phyloP scores from a whole-genome alignment of 2,329 filamentous ascomycete genomes.

The Emergomyces orientalis region DNA sequence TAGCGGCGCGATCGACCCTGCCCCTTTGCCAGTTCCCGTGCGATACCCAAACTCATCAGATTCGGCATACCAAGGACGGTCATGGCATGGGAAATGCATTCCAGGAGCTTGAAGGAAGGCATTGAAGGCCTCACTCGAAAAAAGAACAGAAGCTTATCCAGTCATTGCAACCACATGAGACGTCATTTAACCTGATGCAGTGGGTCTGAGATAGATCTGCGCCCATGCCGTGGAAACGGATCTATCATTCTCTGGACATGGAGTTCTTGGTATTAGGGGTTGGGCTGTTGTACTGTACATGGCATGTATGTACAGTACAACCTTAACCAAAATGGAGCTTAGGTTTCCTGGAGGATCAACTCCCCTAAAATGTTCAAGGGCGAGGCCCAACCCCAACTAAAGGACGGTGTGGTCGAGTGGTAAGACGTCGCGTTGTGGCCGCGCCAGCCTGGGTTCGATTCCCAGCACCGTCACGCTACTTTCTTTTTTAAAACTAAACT shows the following conservation, averaged over 20 bases:
- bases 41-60: neutral
- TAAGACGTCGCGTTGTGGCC: conserved; percentile 8
- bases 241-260: too few relatives aligned
- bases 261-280: too few relatives aligned
- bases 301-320: too few relatives aligned
- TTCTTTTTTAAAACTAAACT: neutral
- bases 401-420: conserved; percentile 7
- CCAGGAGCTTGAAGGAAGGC: neutral
- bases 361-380: neutral
- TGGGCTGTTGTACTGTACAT: too few relatives aligned
- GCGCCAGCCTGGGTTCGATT: conserved; percentile 8
- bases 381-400: neutral
- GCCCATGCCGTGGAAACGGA: too few relatives aligned
- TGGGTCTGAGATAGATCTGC: too few relatives aligned
- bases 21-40: neutral
- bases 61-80: conserved; percentile 3
- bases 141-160: neutral
- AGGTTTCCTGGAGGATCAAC: neutral
- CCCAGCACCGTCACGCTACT: conserved; percentile 3
- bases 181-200: neutral
- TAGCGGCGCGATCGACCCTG: neutral
- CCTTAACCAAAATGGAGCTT: too few relatives aligned
- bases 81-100: too few relatives aligned
- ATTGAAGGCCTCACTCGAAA: neutral
- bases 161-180: neutral